Base-by-base conservation (phyloP, 345 rosid species). In the Trapa incisa region DNA sequence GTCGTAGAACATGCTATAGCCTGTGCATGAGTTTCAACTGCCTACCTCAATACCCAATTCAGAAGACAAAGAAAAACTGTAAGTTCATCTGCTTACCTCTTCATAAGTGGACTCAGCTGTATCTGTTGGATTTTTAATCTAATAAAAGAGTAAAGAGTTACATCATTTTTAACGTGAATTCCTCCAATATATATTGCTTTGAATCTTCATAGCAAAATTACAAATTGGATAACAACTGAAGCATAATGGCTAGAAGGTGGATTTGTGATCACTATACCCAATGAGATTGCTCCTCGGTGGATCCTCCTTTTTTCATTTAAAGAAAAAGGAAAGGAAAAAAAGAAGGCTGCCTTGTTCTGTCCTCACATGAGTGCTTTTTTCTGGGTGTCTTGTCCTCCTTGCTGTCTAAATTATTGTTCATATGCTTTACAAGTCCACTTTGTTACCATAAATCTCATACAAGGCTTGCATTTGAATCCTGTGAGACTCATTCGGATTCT, bases 161-260 rank as follows among this genome's bases (percentile, higher is more conserved):
- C 36, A 12, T 67, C 36, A 15, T 53, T 53, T 62, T 67, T 50
- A 37, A 11, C 4, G 0, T 37, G 4, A 3, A 43, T 37, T 67
- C 63, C 70, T 37, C 50, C 1, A 54, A 54, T 37, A 67, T 57
- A 47, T 66, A 12, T 6, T 11, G 61, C 63, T 53, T 67, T 47
- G 35, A 54, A 67, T 67, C 70, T 67, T 67, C 47, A 47, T 11
- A 67, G 37, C 69, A 37, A 66, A 38, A 50, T 60, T 33, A 54
- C 63, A 67, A 3, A 53, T 10, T 54, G 62, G 38, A 50, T 50
- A 66, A 50, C 14, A 0, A 37, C n/a, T 4, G 53, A 17, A 12
- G 45, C 66, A 17, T n/a, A 47, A 32, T 0, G 36, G 6, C 37
- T 33, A 2, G 16, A 45, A 47, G 39, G 67, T 32, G 67, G 67